Percentiles rank a stretch among this genome's conserved stretches.
phyloP scores from a whole-genome alignment of 768 basidiomycete species.

The Podaxis mareebaensis region DNA sequence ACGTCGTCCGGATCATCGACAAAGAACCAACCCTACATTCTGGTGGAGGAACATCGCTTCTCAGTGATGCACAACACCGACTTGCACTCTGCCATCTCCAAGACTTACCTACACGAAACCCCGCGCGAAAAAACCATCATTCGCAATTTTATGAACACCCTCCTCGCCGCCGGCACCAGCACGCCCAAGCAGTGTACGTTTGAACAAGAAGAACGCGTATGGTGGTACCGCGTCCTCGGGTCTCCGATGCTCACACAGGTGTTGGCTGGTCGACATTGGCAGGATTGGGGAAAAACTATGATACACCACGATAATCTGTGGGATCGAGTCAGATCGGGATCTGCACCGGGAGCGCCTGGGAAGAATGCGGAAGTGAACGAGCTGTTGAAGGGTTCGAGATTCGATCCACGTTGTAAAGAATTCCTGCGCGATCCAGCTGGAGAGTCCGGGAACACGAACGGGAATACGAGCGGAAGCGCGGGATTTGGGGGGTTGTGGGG shows the following conservation, averaged over 20 bases:
- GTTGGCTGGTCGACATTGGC: not conserved
- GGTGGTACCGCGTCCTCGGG: not conserved
- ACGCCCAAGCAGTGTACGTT: not conserved
- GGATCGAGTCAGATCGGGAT: not conserved
- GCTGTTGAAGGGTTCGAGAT: not conserved
- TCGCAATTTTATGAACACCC: not conserved
- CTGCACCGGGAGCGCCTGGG: not conserved
- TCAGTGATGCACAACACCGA: conserved; percentile 31
- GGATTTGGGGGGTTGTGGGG: not conserved
- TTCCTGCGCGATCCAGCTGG: not conserved
- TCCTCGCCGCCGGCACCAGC: not conserved
- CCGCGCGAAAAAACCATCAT: not conserved
- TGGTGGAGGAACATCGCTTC: conserved; percentile 11
- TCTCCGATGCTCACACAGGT: not conserved
- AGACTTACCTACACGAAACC: not conserved
- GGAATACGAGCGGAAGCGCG: not conserved
- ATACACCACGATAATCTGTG: not conserved
- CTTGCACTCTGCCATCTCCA: conserved; percentile 19
- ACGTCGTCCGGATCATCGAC: not conserved
- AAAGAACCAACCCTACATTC: not conserved
- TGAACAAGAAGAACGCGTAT: not conserved
- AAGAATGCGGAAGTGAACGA: not conserved
- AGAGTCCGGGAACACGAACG: not conserved
- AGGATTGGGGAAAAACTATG: not conserved
- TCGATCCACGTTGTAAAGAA: not conserved